Conservation (phyloP, 1,139 yeast species). For the Suhomyces wounanorum region DNA sequence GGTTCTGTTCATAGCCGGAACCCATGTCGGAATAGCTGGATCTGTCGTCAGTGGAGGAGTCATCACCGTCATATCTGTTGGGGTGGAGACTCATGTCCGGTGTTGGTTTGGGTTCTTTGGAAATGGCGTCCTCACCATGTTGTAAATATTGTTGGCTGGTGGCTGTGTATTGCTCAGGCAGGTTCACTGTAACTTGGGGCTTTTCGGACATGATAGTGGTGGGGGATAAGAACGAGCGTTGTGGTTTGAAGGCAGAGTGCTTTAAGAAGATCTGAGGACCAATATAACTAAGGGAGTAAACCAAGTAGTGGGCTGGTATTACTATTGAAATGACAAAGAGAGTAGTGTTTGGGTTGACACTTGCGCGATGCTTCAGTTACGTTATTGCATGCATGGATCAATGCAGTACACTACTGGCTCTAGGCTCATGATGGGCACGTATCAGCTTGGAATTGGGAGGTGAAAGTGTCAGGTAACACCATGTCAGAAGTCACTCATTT, state of each 20-base stretch:
- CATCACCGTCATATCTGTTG: neutral
- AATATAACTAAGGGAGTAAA: neutral
- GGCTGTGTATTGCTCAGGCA: slow-evolving; percentile 1
- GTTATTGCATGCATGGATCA: slow-evolving; percentile 1
- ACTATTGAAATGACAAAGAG: slow-evolving; percentile 1
- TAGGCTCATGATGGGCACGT: slow-evolving; percentile 6
- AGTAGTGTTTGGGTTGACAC: neutral
- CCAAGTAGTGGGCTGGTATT: neutral
- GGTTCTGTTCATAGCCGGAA: slow-evolving; percentile 39
- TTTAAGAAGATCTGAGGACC: neutral
- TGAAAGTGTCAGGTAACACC: neutral
- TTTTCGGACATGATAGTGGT: slow-evolving; percentile 3
- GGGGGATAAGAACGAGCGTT: neutral
- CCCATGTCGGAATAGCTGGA: slow-evolving; percentile 27
- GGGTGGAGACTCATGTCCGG: slow-evolving; percentile 12
- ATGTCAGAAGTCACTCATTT: neutral
- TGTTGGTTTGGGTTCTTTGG: slow-evolving; percentile 12
- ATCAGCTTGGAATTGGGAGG: neutral
- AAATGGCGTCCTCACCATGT: slow-evolving; percentile 6
- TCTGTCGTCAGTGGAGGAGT: slow-evolving; percentile 7
- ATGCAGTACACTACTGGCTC: slow-evolving; percentile 8
- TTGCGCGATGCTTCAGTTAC: slow-evolving; percentile 6
- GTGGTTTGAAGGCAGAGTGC: neutral
- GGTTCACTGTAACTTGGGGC: neutral
- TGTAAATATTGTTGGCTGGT: neutral